phyloP scores from a whole-genome alignment of 306 rosid species.

The Hippophae tibetana region DNA sequence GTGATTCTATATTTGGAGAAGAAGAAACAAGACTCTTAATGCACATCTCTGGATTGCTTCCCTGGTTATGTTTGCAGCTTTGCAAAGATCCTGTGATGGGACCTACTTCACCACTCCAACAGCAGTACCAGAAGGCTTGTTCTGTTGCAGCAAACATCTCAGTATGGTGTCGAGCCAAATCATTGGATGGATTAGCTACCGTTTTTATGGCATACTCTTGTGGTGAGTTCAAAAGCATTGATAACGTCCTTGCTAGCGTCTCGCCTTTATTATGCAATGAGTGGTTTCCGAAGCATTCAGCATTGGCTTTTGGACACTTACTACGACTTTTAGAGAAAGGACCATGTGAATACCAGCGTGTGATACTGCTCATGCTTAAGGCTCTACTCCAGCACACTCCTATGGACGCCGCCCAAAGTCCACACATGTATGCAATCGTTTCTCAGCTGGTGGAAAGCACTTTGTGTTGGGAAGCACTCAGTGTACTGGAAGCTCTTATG shows the following conservation, averaged over 20 bases:
- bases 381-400: conserved; percentile 98
- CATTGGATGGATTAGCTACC: conserved; percentile 76
- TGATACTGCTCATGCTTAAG: conserved; percentile 85
- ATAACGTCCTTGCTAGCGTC: conserved; percentile 79
- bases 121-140: conserved; percentile 87
- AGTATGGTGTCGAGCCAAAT: conserved; percentile 89
- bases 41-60: conserved; percentile 97
- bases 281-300: conserved; percentile 96
- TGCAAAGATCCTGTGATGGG: conserved; percentile 69
- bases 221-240: conserved; percentile 74
- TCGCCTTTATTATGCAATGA: conserved; percentile 79
- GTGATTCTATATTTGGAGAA: conserved; percentile 93
- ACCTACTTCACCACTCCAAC: conserved; percentile 79
- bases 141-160: conserved; percentile 83
- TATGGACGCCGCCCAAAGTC: conserved; percentile 96
- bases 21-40: conserved; percentile 88
- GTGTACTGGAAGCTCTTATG: conserved; percentile 94
- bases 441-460: conserved; percentile 98
- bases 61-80: conserved; percentile 96
- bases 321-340: conserved; percentile 84
- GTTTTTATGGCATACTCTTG: conserved; percentile 77
- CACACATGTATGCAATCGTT: conserved; percentile 89
- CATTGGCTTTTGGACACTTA: conserved; percentile 89
- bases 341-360: conserved; percentile 91
- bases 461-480: conserved; percentile 90